Percentiles rank a stretch among this genome's conserved stretches.
These are phyloP conservation scores for Conringia planisiliqua DNA, from an alignment of 345 rosid genomes.

Conservation along the genomic window DNA sequence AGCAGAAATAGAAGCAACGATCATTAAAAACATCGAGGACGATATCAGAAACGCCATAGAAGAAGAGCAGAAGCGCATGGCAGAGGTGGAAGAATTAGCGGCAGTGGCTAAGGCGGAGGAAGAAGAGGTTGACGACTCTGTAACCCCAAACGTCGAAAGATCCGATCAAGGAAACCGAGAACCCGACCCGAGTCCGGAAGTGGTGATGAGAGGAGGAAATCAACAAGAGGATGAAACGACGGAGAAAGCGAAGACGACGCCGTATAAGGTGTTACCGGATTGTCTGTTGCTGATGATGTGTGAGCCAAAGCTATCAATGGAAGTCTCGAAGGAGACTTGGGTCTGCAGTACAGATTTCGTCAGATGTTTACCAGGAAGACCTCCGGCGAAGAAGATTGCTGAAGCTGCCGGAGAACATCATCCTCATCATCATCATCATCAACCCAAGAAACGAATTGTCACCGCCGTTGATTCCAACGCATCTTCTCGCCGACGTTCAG, in stretches of 20 bases:
- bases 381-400: conserved; percentile 29
- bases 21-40: conserved; percentile 30
- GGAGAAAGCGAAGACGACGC: conserved; percentile 25
- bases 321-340: conserved; percentile 97
- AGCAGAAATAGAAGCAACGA: conserved; percentile 26
- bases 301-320: conserved; percentile 96
- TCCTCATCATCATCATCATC: conserved; percentile 7
- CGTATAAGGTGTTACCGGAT: conserved; percentile 60
- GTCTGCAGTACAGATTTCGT: conserved; percentile 87
- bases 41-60: conserved; percentile 28
- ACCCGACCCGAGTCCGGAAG: conserved; percentile 40
- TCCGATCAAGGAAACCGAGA: conserved; percentile 38
- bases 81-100: conserved; percentile 6
- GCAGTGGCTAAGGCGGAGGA: neutral
- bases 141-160: conserved; percentile 29
- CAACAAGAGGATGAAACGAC: conserved; percentile 6
- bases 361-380: conserved; percentile 59
- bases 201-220: conserved; percentile 36
- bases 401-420: conserved; percentile 23
- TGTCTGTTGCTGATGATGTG: conserved; percentile 91
- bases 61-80: conserved; percentile 14
- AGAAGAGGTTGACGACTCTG: conserved; percentile 8
- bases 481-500: conserved; percentile 33
- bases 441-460: conserved; percentile 47
- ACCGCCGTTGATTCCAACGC: conserved; percentile 33